Conservation (phyloP, 208 protist species). For the Trypanosoma cruzi region DNA sequence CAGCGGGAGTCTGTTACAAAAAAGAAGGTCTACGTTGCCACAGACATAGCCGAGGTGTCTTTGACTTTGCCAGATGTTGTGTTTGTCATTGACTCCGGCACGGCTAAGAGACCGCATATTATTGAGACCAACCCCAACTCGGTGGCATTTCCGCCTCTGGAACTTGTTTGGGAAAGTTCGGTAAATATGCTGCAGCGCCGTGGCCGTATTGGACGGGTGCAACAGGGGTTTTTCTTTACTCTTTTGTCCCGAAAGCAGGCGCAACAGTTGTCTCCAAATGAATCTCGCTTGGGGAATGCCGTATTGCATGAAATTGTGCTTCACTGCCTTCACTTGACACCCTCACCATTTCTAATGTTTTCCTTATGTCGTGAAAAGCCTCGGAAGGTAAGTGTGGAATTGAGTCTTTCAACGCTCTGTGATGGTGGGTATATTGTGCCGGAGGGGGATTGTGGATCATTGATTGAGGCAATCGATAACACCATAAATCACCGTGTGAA, state of each 20-base stretch:
- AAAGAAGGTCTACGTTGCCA: constrained; percentile 95
- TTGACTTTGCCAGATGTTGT: constrained; percentile 96
- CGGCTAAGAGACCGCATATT: constrained; percentile 72
- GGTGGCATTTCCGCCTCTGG: constrained; percentile 76
- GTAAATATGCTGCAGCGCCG: constrained; percentile 72
- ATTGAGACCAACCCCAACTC: constrained; percentile 41
- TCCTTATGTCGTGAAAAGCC: constrained; percentile 70
- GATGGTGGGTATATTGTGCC: constrained; percentile 71
- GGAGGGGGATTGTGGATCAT: constrained; percentile 34
- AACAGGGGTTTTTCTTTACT: constrained; percentile 91
- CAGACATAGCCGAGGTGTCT: constrained; percentile 97
- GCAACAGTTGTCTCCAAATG: constrained; percentile 29
- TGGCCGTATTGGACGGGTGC: constrained; percentile 78
- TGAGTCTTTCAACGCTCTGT: constrained; percentile 60
- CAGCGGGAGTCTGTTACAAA: constrained; percentile 74
- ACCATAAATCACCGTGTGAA: constrained; percentile 31
- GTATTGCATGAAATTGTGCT: constrained; percentile 78
- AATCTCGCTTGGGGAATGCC: constrained; percentile 62
- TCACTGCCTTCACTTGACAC: constrained; percentile 73
- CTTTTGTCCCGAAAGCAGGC: constrained; percentile 52
- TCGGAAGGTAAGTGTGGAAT: constrained; percentile 45
- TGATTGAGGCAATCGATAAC: constrained; percentile 40
- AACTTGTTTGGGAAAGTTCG: constrained; percentile 72
- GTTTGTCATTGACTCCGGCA: constrained; percentile 96
- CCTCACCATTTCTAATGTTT: constrained; percentile 64